A percentile compares a stretch with the other conserved stretches of the same genome.
Conservation (phyloP, 768 basidiomycete genomes). For the Boletus reticulatus region DNA sequence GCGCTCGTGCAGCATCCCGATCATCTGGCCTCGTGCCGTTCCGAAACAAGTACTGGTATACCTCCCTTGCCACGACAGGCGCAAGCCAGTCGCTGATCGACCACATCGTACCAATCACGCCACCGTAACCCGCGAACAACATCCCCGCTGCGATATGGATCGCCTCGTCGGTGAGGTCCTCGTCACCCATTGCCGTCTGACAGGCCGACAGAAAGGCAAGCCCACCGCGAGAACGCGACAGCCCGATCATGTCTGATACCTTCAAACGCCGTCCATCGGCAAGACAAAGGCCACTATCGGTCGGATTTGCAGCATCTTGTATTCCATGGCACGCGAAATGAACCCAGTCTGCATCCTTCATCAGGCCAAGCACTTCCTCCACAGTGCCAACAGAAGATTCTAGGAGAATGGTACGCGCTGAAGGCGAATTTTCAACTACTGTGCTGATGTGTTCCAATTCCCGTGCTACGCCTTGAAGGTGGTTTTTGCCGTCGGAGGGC, state of each 20-base stretch:
- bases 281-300: too few species aligned
- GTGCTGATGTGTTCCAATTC: too few species aligned
- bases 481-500: too few species aligned
- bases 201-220: background rate
- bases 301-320: too few species aligned
- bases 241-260: background rate
- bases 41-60: conserved; percentile 24
- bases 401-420: too few species aligned
- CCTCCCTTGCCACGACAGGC: conserved; percentile 29
- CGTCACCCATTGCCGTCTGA: background rate
- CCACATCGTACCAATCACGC: conserved; percentile 2
- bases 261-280: too few species aligned
- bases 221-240: background rate
- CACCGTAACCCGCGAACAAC: conserved; percentile 30
- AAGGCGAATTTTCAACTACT: too few species aligned
- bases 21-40: background rate
- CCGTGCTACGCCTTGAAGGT: too few species aligned
- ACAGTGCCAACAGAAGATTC: too few species aligned
- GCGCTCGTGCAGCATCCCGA: background rate
- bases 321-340: too few species aligned
- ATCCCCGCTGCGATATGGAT: conserved; percentile 22
- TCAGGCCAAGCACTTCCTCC: too few species aligned
- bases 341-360: too few species aligned
- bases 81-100: conserved; percentile 22
- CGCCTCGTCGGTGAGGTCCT: background rate